Evolutionary conservation across 805 yeast species (phyloP).

Genomic region (Wickerhamiella azyma): DNA sequence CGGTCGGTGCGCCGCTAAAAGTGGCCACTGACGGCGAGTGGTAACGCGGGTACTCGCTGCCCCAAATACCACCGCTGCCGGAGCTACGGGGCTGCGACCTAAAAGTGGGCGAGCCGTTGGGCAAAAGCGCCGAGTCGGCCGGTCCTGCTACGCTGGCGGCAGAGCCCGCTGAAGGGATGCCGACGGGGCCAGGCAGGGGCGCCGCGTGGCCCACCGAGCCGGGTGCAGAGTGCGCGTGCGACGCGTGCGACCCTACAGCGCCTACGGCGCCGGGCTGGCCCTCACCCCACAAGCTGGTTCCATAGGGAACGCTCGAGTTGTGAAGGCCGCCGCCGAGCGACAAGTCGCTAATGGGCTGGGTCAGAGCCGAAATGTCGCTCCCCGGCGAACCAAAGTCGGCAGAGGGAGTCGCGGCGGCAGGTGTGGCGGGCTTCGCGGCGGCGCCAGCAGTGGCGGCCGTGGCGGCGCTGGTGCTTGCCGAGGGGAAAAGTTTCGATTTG

Average conservation of each 20-base stretch:
- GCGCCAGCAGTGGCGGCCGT: background rate
- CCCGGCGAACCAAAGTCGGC: background rate
- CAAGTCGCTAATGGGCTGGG: background rate
- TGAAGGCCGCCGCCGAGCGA: background rate
- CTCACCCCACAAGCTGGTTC: background rate
- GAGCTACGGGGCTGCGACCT: background rate
- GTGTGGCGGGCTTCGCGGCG: background rate
- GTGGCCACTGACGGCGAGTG: constrained; percentile 5
- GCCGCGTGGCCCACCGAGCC: background rate
- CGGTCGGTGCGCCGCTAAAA: background rate
- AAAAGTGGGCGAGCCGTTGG: background rate
- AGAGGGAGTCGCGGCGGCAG: constrained; percentile 3
- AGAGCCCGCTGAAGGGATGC: no score
- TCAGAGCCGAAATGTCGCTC: background rate
- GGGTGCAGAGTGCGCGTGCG: background rate
- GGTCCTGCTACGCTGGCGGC: no score
- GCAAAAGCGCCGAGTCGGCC: no score
- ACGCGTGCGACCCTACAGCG: background rate
- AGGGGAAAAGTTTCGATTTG: constrained; percentile 11
- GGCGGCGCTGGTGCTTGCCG: background rate
- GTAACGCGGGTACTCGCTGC: constrained; percentile 3
- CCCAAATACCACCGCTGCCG: constrained; percentile 9
- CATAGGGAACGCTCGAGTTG: background rate
- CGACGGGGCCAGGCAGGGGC: background rate
- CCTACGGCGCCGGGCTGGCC: background rate